These are phyloP conservation scores for Cochlearia excelsa DNA, from an alignment of 345 rosid genomes.

Conservation along the genomic window DNA sequence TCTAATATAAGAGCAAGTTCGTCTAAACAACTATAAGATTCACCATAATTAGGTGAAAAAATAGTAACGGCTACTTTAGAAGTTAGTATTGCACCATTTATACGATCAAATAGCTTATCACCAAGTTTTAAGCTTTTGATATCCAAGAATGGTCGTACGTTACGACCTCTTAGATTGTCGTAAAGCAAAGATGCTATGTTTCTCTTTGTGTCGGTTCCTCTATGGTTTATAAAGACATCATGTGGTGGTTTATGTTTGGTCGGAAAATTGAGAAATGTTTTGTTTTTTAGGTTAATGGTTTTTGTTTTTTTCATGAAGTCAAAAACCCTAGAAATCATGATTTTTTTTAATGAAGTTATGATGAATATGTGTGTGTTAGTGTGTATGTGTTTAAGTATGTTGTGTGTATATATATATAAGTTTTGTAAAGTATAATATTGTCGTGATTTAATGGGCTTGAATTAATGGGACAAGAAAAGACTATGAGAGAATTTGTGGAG, in stretches of 20 bases:
- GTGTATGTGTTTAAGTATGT: conserved; percentile 5
- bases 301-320: conserved; percentile 33
- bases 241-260: conserved; percentile 30
- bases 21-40: conserved; percentile 63
- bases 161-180: conserved; percentile 44
- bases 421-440: conserved; percentile 19
- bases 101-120: conserved; percentile 61
- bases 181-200: conserved; percentile 58
- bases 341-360: conserved; percentile 4
- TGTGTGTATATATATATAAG: conserved; percentile 19
- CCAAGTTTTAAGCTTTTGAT: conserved; percentile 77
- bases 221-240: conserved; percentile 71
- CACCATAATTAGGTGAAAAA: conserved; percentile 60
- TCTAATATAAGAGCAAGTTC: conserved; percentile 72
- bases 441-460: conserved; percentile 37
- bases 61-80: conserved; percentile 60
- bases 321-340: conserved; percentile 35
- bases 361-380: conserved; percentile 12
- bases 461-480: conserved; percentile 20
- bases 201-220: conserved; percentile 66
- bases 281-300: conserved; percentile 22
- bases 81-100: conserved; percentile 43
- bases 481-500: conserved; percentile 28
- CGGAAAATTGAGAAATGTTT: conserved; percentile 19
- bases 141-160: conserved; percentile 60